Base-by-base conservation (phyloP, 768 basidiomycete genomes). In the Mycena olivaceomarginata region DNA sequence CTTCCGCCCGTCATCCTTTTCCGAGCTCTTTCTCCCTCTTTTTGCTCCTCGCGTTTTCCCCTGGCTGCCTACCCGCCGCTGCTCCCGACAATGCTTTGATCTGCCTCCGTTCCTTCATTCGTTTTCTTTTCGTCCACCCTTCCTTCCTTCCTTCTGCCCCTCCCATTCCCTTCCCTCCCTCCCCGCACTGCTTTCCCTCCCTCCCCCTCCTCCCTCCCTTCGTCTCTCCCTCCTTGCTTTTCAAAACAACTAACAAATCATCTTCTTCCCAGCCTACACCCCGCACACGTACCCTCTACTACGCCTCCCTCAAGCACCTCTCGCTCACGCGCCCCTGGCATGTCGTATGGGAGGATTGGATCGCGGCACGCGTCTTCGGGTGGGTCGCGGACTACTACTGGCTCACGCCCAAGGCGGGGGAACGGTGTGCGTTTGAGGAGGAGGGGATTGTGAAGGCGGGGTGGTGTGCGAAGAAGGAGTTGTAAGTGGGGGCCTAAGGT, bases 211-310 rank as follows among this genome's bases (percentile, higher is more conserved):
- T 4, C 3, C 31, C 31, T 31, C 31, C 59, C 74, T 70, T 10
- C 20, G n/a, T 6, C 9, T 45, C 15, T 53, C 7, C 18, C 48
- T 31, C n/a, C 31, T 3, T 4, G 31, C 31, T 31, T 3, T 31
- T 12, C 16, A 37, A 20, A 37, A 73, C 15, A 73, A 64, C 16
- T 16, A 41, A 12, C n/a, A n/a, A n/a, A n/a, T n/a, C n/a, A n/a
- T n/a, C n/a, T n/a, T n/a, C n/a, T n/a, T n/a, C n/a, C n/a, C n/a
- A 80, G 79, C 77, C 20, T 80, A 80, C 66, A 80, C 77, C 15
- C 74, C 79, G 31, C 69, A 78, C 41, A 81, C 77, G 75, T 81
- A 75, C 72, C n/a, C 77, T 80, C 18, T 81, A 80, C 77, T 77
- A 80, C 69, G 77, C 74, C 43, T 72, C 70, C 51, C 70, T 80